These are phyloP conservation scores for Zalaria sp. DNA, from an alignment of 2,329 filamentous ascomycete species.

Conservation along the genomic window DNA sequence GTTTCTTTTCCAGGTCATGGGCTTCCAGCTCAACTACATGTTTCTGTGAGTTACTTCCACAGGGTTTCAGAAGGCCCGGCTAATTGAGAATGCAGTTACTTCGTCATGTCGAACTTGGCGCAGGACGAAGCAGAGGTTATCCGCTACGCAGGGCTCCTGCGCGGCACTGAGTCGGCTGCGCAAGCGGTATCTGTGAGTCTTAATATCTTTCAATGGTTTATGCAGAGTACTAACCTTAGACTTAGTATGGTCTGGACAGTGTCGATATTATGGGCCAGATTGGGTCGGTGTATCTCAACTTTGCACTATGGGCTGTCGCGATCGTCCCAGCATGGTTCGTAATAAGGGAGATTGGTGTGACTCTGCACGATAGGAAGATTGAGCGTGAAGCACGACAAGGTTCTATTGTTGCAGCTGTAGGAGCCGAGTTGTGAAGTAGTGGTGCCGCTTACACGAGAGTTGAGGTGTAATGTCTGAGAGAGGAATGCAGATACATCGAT, in stretches of 20 bases:
- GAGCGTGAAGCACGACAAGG: background rate
- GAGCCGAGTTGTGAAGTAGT: no score
- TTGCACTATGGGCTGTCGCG: slow-evolving; percentile 51
- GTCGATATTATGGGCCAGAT: slow-evolving; percentile 48
- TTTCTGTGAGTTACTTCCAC: slow-evolving; percentile 38
- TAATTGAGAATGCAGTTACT: slow-evolving; percentile 40
- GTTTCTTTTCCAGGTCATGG: slow-evolving; percentile 51
- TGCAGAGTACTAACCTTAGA: background rate
- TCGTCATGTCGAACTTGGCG: slow-evolving; percentile 54
- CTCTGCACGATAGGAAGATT: background rate
- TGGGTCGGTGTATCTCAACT: slow-evolving; percentile 57
- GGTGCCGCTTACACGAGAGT: no score
- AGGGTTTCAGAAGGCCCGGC: background rate
- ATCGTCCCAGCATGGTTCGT: slow-evolving; percentile 55
- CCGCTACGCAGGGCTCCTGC: slow-evolving; percentile 51
- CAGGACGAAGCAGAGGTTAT: slow-evolving; percentile 48
- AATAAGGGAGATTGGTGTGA: slow-evolving; percentile 38
- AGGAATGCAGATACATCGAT: no score
- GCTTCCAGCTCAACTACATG: slow-evolving; percentile 62
- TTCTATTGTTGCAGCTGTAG: no score
- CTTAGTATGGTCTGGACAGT: slow-evolving; percentile 49
- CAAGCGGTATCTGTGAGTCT: slow-evolving; percentile 48
- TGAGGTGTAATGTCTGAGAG: no score
- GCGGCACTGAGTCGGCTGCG: slow-evolving; percentile 58
- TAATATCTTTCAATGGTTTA: background rate